Evolutionary conservation across 2,329 filamentous ascomycete genomes (phyloP).

Genomic region (Lachnellula willkommii): DNA sequence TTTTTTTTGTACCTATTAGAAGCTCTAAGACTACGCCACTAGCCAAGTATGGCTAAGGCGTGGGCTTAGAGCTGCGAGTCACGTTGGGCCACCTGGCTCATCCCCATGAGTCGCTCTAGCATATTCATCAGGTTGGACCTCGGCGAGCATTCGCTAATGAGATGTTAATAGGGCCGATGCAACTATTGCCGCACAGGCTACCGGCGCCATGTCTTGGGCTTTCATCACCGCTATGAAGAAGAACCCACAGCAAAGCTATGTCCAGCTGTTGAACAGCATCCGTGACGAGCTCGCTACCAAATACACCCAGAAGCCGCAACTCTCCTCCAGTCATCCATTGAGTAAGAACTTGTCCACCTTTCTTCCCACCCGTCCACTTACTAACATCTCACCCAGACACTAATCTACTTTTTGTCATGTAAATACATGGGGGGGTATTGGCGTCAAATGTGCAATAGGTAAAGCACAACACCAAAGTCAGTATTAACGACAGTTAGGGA

Average conservation of each 20-base stretch:
- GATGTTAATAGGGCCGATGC: slow-evolving; percentile 68
- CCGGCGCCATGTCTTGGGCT: slow-evolving; percentile 96
- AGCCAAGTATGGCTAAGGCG: slow-evolving; percentile 24
- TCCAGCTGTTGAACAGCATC: slow-evolving; percentile 91
- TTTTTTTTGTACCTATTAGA: slow-evolving; percentile 6
- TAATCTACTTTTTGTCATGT: slow-evolving; percentile 59
- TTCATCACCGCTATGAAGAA: slow-evolving; percentile 89
- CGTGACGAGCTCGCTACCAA: slow-evolving; percentile 81
- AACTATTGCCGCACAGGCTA: slow-evolving; percentile 76
- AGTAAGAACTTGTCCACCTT: slow-evolving; percentile 48
- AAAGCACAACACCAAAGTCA: slow-evolving; percentile 6
- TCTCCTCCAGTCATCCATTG: slow-evolving; percentile 92
- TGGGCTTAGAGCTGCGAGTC: slow-evolving; percentile 30
- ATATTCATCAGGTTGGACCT: background rate
- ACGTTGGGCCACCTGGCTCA: slow-evolving; percentile 27
- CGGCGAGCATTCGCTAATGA: slow-evolving; percentile 16
- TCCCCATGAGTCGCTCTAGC: background rate
- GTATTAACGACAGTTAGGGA: background rate
- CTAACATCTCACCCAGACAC: slow-evolving; percentile 44
- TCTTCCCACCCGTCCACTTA: background rate
- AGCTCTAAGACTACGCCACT: slow-evolving; percentile 25
- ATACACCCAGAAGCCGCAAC: slow-evolving; percentile 91
- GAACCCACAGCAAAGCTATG: slow-evolving; percentile 93
- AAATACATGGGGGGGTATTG: slow-evolving; percentile 19
- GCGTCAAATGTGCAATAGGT: slow-evolving; percentile 15